Evolutionary conservation across 305 asterid species (phyloP).

Genomic region (Fraxinus baroniana): DNA sequence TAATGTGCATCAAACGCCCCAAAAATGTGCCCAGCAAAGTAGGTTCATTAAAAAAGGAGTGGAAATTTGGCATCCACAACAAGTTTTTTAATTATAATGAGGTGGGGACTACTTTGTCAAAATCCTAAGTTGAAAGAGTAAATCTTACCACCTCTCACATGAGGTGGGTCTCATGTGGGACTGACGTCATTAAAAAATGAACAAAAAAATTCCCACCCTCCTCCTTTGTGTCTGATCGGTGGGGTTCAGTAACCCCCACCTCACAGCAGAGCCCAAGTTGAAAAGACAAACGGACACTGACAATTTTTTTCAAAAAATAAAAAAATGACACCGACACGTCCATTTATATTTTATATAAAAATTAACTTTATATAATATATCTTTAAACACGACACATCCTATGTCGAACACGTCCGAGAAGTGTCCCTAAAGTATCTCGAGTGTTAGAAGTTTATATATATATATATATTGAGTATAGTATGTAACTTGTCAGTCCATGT

Average conservation of each 20-base stretch:
- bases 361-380: neutral
- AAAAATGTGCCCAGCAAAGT: slow-evolving; percentile 18
- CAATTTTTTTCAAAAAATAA: neutral
- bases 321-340: neutral
- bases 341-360: neutral
- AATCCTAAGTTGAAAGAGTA: neutral
- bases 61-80: slow-evolving; percentile 17
- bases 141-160: too few species aligned
- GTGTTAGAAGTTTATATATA: neutral
- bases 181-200: too few species aligned
- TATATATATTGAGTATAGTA: neutral
- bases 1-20: too few species aligned
- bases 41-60: neutral
- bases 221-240: too few species aligned
- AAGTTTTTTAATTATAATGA: neutral
- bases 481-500: neutral
- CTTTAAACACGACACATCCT: neutral
- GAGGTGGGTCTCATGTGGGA: too few species aligned
- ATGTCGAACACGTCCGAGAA: neutral
- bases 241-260: too few species aligned
- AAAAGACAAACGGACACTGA: neutral
- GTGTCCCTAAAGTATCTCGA: neutral
- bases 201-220: too few species aligned
- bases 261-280: too few species aligned
- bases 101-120: neutral